phyloP scores from a whole-genome alignment of 2,329 filamentous ascomycete genomes.

The Macrophomina pseudophaseolina region DNA sequence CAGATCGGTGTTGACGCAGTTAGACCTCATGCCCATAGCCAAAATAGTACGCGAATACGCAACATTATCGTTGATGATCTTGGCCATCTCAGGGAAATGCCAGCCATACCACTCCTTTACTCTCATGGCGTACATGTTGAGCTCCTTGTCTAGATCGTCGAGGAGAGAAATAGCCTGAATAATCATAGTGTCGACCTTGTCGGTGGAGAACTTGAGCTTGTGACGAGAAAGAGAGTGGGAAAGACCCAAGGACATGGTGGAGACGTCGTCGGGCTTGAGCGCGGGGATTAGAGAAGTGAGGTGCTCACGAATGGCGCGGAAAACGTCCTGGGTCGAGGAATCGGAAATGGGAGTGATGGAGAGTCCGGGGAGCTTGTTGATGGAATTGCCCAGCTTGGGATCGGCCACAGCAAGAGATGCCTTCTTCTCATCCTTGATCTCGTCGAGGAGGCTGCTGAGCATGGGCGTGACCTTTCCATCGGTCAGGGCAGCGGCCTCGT shows the following conservation, averaged over 20 bases:
- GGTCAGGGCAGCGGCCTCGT: slow-evolving; percentile 85
- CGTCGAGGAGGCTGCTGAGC: slow-evolving; percentile 79
- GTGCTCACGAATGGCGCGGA: slow-evolving; percentile 91
- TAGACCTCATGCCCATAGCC: slow-evolving; percentile 85
- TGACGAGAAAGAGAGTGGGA: slow-evolving; percentile 89
- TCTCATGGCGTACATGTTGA: slow-evolving; percentile 98
- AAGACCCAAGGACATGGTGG: slow-evolving; percentile 93
- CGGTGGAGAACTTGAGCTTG: slow-evolving; percentile 97
- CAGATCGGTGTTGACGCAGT: slow-evolving; percentile 76
- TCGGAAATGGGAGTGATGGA: slow-evolving; percentile 85
- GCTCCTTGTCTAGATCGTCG: slow-evolving; percentile 96
- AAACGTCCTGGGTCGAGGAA: slow-evolving; percentile 82
- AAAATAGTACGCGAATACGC: slow-evolving; percentile 90
- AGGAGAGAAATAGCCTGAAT: slow-evolving; percentile 89
- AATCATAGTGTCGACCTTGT: slow-evolving; percentile 99
- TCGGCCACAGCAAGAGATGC: slow-evolving; percentile 92
- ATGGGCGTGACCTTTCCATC: slow-evolving; percentile 95
- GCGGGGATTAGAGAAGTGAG: slow-evolving; percentile 89
- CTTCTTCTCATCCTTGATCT: slow-evolving; percentile 97
- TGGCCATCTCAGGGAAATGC: slow-evolving; percentile 98
- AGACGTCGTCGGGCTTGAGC: slow-evolving; percentile 81
- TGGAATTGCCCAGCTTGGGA: slow-evolving; percentile 86
- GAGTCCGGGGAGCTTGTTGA: slow-evolving; percentile 88
- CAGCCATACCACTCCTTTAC: slow-evolving; percentile 99
- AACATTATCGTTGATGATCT: slow-evolving; percentile 95